Conservation (phyloP, 2,329 filamentous ascomycete species). For the Venturia carpophila region DNA sequence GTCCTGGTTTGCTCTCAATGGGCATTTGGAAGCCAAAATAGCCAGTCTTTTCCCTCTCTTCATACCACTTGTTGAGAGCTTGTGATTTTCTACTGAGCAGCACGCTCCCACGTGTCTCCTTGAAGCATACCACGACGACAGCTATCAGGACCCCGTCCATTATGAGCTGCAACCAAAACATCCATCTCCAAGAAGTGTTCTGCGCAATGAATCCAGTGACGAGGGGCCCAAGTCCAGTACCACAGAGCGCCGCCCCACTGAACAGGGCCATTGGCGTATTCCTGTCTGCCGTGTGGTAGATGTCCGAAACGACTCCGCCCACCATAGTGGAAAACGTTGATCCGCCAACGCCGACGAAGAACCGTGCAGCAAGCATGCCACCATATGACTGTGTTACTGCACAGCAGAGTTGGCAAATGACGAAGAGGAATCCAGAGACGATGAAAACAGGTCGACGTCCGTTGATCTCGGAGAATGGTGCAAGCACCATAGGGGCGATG, state of each 20-base stretch:
- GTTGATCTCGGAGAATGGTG: slow-evolving; percentile 82
- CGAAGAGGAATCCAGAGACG: slow-evolving; percentile 62
- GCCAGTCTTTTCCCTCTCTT: slow-evolving; percentile 58
- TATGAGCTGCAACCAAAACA: slow-evolving; percentile 81
- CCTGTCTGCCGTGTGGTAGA: slow-evolving; percentile 68
- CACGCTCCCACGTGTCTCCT: slow-evolving; percentile 75
- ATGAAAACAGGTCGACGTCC: slow-evolving; percentile 79
- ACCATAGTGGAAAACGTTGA: slow-evolving; percentile 82
- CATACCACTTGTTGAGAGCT: slow-evolving; percentile 71
- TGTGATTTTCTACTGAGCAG: slow-evolving; percentile 68
- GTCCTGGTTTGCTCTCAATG: slow-evolving; percentile 20
- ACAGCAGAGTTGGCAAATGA: slow-evolving; percentile 63
- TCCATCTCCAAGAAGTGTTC: slow-evolving; percentile 69
- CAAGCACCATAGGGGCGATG: slow-evolving; percentile 77
- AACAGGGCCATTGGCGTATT: slow-evolving; percentile 90
- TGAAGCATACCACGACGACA: slow-evolving; percentile 61
- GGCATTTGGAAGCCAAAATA: slow-evolving; percentile 47
- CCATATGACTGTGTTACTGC: slow-evolving; percentile 61
- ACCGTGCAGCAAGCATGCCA: slow-evolving; percentile 67
- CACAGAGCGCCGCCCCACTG: slow-evolving; percentile 67
- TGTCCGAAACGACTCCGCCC: slow-evolving; percentile 78
- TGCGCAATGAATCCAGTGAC: slow-evolving; percentile 62
- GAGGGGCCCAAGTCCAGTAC: slow-evolving; percentile 72
- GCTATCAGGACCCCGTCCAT: slow-evolving; percentile 55
- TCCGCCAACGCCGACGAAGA: slow-evolving; percentile 69